Conservation (phyloP, 2,329 filamentous ascomycete genomes). For the Graphium sp. region DNA sequence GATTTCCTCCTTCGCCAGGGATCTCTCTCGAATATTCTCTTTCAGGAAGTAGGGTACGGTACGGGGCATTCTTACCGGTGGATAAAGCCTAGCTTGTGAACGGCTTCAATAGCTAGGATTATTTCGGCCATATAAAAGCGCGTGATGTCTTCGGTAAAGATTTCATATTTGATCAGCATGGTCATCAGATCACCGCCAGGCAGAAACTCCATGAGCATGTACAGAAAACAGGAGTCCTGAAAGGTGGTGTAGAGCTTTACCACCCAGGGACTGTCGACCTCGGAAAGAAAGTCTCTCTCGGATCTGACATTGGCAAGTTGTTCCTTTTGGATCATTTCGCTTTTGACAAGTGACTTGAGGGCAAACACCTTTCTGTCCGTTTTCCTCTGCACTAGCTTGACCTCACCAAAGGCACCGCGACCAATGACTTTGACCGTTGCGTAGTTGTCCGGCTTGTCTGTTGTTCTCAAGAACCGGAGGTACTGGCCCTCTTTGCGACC, state of each 20-base stretch:
- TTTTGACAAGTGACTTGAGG: slow-evolving; percentile 62
- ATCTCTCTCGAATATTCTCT: too few species aligned
- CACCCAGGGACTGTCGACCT: slow-evolving; percentile 67
- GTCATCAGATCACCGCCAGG: slow-evolving; percentile 72
- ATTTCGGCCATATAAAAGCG: slow-evolving; percentile 76
- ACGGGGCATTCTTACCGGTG: slow-evolving; percentile 39
- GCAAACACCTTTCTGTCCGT: slow-evolving; percentile 65
- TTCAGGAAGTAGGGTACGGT: background rate
- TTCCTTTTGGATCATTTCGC: slow-evolving; percentile 72
- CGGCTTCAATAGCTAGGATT: slow-evolving; percentile 63
- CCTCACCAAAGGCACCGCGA: slow-evolving; percentile 67
- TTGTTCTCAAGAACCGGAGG: slow-evolving; percentile 55
- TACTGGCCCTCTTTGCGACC: slow-evolving; percentile 41
- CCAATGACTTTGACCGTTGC: slow-evolving; percentile 63
- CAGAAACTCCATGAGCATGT: slow-evolving; percentile 70
- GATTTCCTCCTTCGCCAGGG: too few species aligned
- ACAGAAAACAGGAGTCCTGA: slow-evolving; percentile 59
- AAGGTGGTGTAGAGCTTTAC: slow-evolving; percentile 69
- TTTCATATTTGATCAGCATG: slow-evolving; percentile 73
- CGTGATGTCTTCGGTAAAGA: slow-evolving; percentile 68
- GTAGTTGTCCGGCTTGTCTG: slow-evolving; percentile 56
- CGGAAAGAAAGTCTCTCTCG: slow-evolving; percentile 64
- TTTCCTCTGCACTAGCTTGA: slow-evolving; percentile 60
- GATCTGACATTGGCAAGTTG: slow-evolving; percentile 64
- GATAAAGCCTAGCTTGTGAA: slow-evolving; percentile 66